These are phyloP conservation scores for Schwanniomyces vanrijiae DNA, from an alignment of 805 yeast species.

Conservation along the genomic window DNA sequence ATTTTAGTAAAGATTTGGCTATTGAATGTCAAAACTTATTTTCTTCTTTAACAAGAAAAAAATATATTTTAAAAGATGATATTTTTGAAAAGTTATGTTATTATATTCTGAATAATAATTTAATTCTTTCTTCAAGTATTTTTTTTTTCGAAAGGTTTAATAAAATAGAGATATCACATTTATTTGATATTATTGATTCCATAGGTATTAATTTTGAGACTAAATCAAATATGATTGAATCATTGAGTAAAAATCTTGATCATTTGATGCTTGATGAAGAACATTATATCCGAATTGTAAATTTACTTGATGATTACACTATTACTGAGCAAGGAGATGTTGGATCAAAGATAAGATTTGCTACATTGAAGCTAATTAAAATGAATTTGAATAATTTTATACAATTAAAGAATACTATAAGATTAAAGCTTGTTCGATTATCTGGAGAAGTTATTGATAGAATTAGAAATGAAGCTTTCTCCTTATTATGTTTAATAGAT, in stretches of 20 bases:
- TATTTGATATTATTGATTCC: conserved; percentile 26
- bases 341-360: conserved; percentile 70
- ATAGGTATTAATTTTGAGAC: conserved; percentile 27
- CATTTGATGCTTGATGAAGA: conserved; percentile 8
- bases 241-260: conserved; percentile 15
- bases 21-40: conserved; percentile 14
- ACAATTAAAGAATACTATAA: conserved; percentile 14
- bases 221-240: conserved; percentile 24
- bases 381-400: conserved; percentile 17
- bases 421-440: conserved; percentile 48
- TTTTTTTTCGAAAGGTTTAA: conserved; percentile 18
- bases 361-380: conserved; percentile 44
- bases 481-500: conserved; percentile 29
- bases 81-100: conserved; percentile 29
- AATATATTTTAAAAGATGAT: conserved; percentile 4
- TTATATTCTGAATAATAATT: conserved; percentile 39
- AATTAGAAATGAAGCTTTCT: conserved; percentile 44
- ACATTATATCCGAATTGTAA: conserved; percentile 12
- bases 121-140: conserved; percentile 37
- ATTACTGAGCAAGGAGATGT: conserved; percentile 85
- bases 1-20: conserved; percentile 4
- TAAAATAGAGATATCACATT: conserved; percentile 4
- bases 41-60: conserved; percentile 8
- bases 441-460: conserved; percentile 64
- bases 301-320: conserved; percentile 72